These are phyloP conservation scores for Nothophytophthora sp. DNA, from an alignment of 352 stramenopile species.

Conservation along the genomic window DNA sequence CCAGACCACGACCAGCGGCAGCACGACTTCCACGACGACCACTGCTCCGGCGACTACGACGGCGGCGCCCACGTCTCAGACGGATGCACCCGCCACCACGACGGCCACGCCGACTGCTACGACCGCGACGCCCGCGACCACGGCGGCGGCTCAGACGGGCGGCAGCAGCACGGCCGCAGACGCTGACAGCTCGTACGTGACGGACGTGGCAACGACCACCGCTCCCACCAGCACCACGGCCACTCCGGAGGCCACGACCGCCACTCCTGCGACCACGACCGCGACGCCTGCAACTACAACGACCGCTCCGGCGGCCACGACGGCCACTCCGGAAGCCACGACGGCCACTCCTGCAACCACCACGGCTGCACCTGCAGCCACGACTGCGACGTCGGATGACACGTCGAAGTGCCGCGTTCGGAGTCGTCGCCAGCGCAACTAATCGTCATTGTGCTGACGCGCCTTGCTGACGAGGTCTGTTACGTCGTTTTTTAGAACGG, in stretches of 20 bases:
- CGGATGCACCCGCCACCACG: conserved; percentile 5
- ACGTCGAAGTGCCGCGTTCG: conserved; percentile 25
- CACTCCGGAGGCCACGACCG: conserved; percentile 2
- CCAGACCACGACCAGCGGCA: conserved; percentile 15
- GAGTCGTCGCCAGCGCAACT: conserved; percentile 10
- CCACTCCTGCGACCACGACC: conserved; percentile 3
- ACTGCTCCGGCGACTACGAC: conserved; percentile 7
- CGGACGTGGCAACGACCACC: conserved; percentile 10
- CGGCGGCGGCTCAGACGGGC: conserved; percentile 9
- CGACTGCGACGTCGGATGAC: conserved; percentile 3
- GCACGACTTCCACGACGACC: conserved; percentile 8
- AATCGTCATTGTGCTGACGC: not conserved
- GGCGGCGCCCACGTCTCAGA: conserved; percentile 8
- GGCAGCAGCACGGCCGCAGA: conserved; percentile 7
- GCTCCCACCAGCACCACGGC: conserved; percentile 13
- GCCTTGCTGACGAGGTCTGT: not conserved
- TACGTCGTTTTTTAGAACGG: no score
- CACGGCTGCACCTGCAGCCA: not conserved
- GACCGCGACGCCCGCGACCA: conserved; percentile 7
- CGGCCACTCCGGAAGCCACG: not conserved
- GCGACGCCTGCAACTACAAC: not conserved
- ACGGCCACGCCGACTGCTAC: conserved; percentile 10
- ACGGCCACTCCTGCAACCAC: conserved; percentile 1
- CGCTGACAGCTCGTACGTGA: conserved; percentile 4
- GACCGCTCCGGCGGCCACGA: conserved; percentile 2